Percentiles rank a stretch among this genome's conserved stretches.
phyloP scores from a whole-genome alignment of 192 early-diverging fungal species.

The Cetraspora pellucida region DNA sequence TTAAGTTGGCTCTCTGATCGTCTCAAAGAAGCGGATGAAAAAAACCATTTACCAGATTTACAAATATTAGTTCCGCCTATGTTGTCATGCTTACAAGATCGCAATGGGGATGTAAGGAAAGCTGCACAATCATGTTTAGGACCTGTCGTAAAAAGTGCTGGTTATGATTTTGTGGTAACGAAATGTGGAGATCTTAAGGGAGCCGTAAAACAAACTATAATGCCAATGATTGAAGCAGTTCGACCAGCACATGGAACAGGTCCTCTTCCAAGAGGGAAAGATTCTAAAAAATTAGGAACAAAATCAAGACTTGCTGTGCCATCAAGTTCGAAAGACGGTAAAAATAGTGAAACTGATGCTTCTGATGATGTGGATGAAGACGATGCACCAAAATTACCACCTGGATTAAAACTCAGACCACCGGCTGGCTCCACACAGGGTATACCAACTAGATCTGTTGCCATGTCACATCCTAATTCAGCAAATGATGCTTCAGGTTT shows the following conservation, averaged over 20 bases:
- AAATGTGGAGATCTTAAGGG: conserved; percentile 79
- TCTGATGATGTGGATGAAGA: conserved; percentile 43
- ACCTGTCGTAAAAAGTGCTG: conserved; percentile 68
- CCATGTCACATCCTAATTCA: not conserved
- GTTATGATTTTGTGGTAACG: conserved; percentile 70
- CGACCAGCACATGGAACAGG: conserved; percentile 45
- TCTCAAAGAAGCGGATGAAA: conserved; percentile 48
- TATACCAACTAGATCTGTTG: too few relatives aligned
- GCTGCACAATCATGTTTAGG: conserved; percentile 72
- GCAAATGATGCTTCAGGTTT: not conserved
- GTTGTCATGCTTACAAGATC: conserved; percentile 85
- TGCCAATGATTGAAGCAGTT: conserved; percentile 75
- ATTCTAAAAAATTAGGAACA: conserved; percentile 32
- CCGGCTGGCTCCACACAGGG: not conserved
- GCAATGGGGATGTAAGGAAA: conserved; percentile 88
- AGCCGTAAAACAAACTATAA: conserved; percentile 69
- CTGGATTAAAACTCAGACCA: conserved; percentile 22
- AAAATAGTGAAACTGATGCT: conserved; percentile 22
- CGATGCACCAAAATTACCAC: conserved; percentile 30
- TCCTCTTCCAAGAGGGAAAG: not conserved
- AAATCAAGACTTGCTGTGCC: conserved; percentile 50
- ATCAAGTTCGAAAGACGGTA: conserved; percentile 18
- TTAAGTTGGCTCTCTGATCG: conserved; percentile 77
- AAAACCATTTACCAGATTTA: conserved; percentile 60
- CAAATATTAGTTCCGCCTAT: conserved; percentile 66